A percentile compares a stretch with the other conserved stretches of the same genome.
Conservation (phyloP, 306 rosid genomes). For the Citrullus mucosospermus region DNA sequence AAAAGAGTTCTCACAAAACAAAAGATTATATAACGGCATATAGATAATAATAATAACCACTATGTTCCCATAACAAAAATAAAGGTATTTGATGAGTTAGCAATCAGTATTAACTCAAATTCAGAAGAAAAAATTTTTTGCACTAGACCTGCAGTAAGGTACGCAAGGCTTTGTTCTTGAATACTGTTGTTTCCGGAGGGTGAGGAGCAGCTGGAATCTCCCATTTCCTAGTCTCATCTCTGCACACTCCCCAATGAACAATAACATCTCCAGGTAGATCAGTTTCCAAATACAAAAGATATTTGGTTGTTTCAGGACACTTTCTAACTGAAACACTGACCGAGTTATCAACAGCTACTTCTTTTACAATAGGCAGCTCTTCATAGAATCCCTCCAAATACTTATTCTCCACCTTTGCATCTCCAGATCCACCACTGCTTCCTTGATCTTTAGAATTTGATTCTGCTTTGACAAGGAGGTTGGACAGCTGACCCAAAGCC, state of each 20-base stretch:
- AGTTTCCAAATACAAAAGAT: slow-evolving; percentile 50
- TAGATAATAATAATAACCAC: not conserved
- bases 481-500: slow-evolving; percentile 45
- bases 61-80: not conserved
- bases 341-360: slow-evolving; percentile 32
- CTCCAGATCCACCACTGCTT: slow-evolving; percentile 24
- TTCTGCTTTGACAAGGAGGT: slow-evolving; percentile 34
- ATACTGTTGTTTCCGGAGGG: slow-evolving; percentile 59
- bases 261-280: slow-evolving; percentile 58
- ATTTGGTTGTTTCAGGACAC: slow-evolving; percentile 49
- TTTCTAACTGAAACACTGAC: slow-evolving; percentile 48
- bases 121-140: not conserved
- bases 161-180: slow-evolving; percentile 67
- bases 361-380: slow-evolving; percentile 57
- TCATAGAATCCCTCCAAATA: slow-evolving; percentile 51
- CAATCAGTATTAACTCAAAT: not conserved
- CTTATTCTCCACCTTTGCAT: slow-evolving; percentile 22
- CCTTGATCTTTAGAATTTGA: slow-evolving; percentile 22
- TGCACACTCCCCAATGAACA: slow-evolving; percentile 93
- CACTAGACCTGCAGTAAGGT: slow-evolving; percentile 51
- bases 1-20: not conserved
- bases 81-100: not conserved
- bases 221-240: slow-evolving; percentile 64
- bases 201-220: slow-evolving; percentile 63
- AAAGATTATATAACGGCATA: not conserved